A percentile compares a stretch with the other conserved stretches of the same genome.
Evolutionary conservation across 768 basidiomycete species (phyloP).

Genomic region (Kwoniella bestiolae): DNA sequence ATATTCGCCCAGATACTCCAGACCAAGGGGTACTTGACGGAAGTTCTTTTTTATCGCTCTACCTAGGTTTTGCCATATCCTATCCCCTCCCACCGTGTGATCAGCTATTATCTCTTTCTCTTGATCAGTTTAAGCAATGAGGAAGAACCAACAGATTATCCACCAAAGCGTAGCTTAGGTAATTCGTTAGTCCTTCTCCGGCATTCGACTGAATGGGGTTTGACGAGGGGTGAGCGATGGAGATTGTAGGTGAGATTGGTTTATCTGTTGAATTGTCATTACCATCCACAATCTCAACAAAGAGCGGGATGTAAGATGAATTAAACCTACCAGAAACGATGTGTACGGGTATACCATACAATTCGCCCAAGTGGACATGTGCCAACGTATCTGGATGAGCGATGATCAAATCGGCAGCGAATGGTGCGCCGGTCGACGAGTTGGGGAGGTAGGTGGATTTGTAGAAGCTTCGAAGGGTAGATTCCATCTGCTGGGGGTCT

Average conservation of each 20-base stretch:
- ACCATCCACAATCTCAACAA: too few relatives aligned
- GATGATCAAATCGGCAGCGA: conserved; percentile 39
- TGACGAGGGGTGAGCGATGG: conserved; percentile 66
- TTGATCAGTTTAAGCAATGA: too few relatives aligned
- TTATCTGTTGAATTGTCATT: conserved; percentile 60
- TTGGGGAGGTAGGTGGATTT: conserved; percentile 33
- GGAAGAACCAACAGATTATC: conserved; percentile 62
- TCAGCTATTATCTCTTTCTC: too few relatives aligned
- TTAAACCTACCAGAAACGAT: conserved; percentile 58
- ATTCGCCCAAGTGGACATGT: conserved; percentile 37
- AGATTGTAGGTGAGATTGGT: conserved; percentile 66
- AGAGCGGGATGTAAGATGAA: too few relatives aligned
- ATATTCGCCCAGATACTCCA: conserved; percentile 60
- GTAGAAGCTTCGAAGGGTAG: conserved; percentile 61
- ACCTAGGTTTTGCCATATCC: conserved; percentile 59
- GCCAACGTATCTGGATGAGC: conserved; percentile 35
- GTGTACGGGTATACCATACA: conserved; percentile 32
- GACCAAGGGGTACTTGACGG: conserved; percentile 61
- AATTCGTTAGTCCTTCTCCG: conserved; percentile 63
- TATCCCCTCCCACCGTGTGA: not conserved
- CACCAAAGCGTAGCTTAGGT: conserved; percentile 64
- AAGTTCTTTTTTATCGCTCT: conserved; percentile 64
- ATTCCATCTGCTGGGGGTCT: conserved; percentile 66
- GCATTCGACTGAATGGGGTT: conserved; percentile 65
- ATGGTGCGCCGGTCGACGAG: conserved; percentile 20